Conservation (phyloP, 495 filamentous ascomycete species). For the Xylaria telfairii region DNA sequence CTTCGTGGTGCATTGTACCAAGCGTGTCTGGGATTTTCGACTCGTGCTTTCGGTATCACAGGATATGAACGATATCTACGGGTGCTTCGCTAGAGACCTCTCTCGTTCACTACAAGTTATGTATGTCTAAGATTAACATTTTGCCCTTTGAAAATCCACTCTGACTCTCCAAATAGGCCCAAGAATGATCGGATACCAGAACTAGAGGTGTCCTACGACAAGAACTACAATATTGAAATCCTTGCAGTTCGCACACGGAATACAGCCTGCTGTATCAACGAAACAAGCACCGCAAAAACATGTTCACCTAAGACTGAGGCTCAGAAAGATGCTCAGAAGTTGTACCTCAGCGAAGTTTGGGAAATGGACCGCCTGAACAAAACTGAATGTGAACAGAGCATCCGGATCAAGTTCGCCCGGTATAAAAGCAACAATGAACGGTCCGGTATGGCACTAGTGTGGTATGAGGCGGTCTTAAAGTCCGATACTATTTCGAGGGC, state of each 20-base stretch:
- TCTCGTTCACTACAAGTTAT: slow-evolving; percentile 41
- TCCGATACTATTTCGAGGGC: slow-evolving; percentile 35
- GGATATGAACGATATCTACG: slow-evolving; percentile 34
- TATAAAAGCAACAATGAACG: slow-evolving; percentile 6
- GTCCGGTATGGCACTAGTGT: slow-evolving; percentile 32
- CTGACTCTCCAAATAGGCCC: slow-evolving; percentile 25
- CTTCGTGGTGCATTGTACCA: slow-evolving; percentile 50
- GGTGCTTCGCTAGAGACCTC: slow-evolving; percentile 40
- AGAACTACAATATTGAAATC: slow-evolving; percentile 31
- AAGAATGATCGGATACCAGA: slow-evolving; percentile 22
- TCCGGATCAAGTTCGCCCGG: slow-evolving; percentile 9
- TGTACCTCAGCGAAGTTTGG: slow-evolving; percentile 53
- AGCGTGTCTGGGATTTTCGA: slow-evolving; percentile 51
- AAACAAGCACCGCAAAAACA: slow-evolving; percentile 23
- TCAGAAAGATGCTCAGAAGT: slow-evolving; percentile 3
- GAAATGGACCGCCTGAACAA: slow-evolving; percentile 25
- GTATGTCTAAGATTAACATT: slow-evolving; percentile 38
- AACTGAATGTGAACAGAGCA: not conserved
- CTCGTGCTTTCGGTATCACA: slow-evolving; percentile 34
- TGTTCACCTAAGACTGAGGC: slow-evolving; percentile 11
- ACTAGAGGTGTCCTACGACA: slow-evolving; percentile 35
- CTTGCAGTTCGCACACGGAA: slow-evolving; percentile 43
- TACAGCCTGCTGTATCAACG: slow-evolving; percentile 23
- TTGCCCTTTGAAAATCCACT: not conserved
- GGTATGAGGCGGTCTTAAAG: slow-evolving; percentile 52